A percentile compares a stretch with the other conserved stretches of the same genome.
Conservation (phyloP, 352 stramenopile genomes). For the Aphanomyces stellatus region DNA sequence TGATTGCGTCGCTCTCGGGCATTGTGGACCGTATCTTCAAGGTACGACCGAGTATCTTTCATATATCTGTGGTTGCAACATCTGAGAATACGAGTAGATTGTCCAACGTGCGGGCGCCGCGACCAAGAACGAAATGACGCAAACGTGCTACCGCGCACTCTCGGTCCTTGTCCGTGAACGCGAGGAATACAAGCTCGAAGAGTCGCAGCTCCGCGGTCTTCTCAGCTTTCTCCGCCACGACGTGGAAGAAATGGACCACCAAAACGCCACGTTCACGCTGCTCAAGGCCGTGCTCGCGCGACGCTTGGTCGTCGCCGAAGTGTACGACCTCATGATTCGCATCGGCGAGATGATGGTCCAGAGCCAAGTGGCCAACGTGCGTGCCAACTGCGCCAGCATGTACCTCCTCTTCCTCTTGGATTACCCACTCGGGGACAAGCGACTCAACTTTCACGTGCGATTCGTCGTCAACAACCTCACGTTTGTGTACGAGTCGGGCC, state of each 20-base stretch:
- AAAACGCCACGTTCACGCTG: constrained; percentile 92
- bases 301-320: constrained; percentile 87
- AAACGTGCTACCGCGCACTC: constrained; percentile 92
- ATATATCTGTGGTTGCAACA: too few relatives aligned
- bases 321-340: constrained; percentile 95
- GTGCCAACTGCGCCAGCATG: constrained; percentile 68
- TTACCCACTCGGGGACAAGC: constrained; percentile 91
- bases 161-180: constrained; percentile 82
- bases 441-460: constrained; percentile 90
- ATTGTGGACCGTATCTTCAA: constrained; percentile 90
- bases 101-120: constrained; percentile 81
- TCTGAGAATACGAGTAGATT: too few relatives aligned
- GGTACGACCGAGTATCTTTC: background rate
- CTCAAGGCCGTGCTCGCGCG: constrained; percentile 89
- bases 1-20: constrained; percentile 65
- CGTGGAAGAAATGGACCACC: constrained; percentile 89
- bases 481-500: constrained; percentile 93
- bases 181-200: constrained; percentile 43
- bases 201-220: constrained; percentile 74
- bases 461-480: constrained; percentile 94
- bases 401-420: constrained; percentile 91
- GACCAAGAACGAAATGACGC: constrained; percentile 91
- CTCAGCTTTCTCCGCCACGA: constrained; percentile 89
- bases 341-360: constrained; percentile 92
- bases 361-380: constrained; percentile 83